Base-by-base conservation (phyloP, 768 basidiomycete genomes). In the Auricularia sp. region DNA sequence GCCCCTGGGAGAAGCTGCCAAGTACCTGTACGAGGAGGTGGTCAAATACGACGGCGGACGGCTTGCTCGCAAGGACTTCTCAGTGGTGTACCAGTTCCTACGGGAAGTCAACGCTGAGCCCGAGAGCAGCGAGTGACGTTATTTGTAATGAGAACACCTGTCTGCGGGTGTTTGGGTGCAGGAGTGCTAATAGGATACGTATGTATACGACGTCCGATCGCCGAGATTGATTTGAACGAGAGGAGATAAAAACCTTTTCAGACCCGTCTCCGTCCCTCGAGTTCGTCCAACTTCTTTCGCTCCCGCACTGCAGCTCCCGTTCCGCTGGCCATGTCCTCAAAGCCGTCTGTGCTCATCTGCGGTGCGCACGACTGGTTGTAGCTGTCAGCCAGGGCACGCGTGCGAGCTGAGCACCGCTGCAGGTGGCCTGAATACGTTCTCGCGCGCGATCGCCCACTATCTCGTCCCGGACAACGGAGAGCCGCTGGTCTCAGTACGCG, bases 371-470 rank as follows among this genome's bases (percentile, higher is more conserved):
- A 8, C 18, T 21, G 39, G 39, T 14, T 42, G 2, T 8, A 10
- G 47, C 47, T 51, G 18, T 6, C 10, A 12, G 43, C 18, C 43
- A 18, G 53, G 61, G 44, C 64, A 18, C 63, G 47, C 44, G 36
- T 35, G 44, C 65, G 62, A 10, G 39, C 44, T 51, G 35, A 16
- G 21, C 18, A 3, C 44, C 51, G 5, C 29, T 62, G 14, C 68
- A 93, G 91, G 91, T 67, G 91, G 91, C 62, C 75, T 92, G 68
- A 91, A 91, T 77, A 90, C 88, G 63, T 88, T 79, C 72, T 85
- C 91, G 8, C 83, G 91, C 61, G 80, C 86, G 61, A 82, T 93
- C 62, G 87, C 87, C 43, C 77, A 81, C 62, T 75, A 81, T 47
- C 81, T 93, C 14, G 84, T 90, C 43, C 89, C 90, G 2, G 70